Base-by-base conservation (phyloP, 192 early-diverging fungal genomes). In the Backusella mclennaniae region DNA sequence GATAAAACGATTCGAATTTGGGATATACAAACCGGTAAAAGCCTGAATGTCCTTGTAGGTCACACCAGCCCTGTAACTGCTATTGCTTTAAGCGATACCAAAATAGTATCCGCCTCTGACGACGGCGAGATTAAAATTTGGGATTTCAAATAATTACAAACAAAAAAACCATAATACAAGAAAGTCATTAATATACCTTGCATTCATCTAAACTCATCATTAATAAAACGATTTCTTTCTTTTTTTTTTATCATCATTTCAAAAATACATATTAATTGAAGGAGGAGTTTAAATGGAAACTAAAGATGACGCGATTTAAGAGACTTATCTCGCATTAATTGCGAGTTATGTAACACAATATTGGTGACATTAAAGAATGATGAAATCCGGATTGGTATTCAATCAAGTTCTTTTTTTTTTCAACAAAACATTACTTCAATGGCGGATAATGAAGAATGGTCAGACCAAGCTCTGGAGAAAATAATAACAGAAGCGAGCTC, bases 11-110 rank as follows among this genome's bases (percentile, higher is more conserved):
- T 94, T 35, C 91, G 92, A 70, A 86, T 95, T 53, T 92, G 90
- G 90, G 91, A 94, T 74, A 90, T 88, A 4, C 84, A 89, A 42
- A 87, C 86, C 8, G 88, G 89, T 15, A 71, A 86, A 11, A 89
- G 87, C 66, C 80, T 92, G 14, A 87, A 88, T 71, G 91, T 91
- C 1, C 79, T 93, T n/a, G 73, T 82, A 11, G 87, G 85, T 3
- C 88, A 92, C 67, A 67, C 84, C n/a, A 91, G 86, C 0, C 86
- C 93, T 6, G 92, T 98, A 31, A 94, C 90, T 52, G 90, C 91
- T 72, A 89, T 95, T 74, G 86, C 90, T 6, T 79, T 97, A 63
- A 91, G 93, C 56, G 96, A 98, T 81, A 96, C 95, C 0, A 89
- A 89, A 52, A 88, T 98, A 72, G 84, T 96, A n/a, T 89, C 90